A percentile compares a stretch with the other conserved stretches of the same genome.
Conservation (phyloP, 352 stramenopile species). For the Phytophthora crassamura region DNA sequence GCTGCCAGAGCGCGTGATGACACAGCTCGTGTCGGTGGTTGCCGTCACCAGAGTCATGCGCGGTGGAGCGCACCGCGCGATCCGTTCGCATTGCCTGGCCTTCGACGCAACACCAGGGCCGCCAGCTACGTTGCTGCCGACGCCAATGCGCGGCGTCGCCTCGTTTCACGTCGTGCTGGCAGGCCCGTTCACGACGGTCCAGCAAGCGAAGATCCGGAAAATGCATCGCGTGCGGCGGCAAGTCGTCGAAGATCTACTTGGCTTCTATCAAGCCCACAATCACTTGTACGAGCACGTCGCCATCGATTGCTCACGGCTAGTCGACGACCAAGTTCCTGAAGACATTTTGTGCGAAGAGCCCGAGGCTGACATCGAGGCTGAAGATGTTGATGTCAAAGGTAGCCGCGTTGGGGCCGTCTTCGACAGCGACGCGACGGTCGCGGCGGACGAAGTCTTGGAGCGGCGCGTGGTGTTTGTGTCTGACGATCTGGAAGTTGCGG, state of each 20-base stretch:
- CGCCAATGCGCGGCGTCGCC: neutral
- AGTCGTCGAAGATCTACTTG: no score
- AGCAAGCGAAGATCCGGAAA: conserved; percentile 19
- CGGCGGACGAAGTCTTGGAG: no score
- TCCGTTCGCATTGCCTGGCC: conserved; percentile 31
- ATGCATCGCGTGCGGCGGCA: neutral
- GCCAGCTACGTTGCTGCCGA: conserved; percentile 25
- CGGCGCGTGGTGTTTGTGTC: no score
- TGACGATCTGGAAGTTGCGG: no score
- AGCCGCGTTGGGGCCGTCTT: neutral
- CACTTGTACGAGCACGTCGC: no score
- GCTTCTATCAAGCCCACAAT: no score
- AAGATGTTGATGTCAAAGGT: no score
- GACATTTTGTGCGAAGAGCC: no score
- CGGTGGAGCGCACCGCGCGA: conserved; percentile 19
- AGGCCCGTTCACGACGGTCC: conserved; percentile 18
- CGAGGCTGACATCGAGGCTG: no score
- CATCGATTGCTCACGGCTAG: no score
- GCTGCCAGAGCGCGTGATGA: conserved; percentile 9
- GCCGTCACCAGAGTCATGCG: conserved; percentile 25
- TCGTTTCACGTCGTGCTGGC: conserved; percentile 30
- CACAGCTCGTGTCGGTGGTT: conserved; percentile 24
- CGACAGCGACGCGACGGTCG: neutral
- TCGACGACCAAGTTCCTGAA: no score
- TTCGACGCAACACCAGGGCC: conserved; percentile 31